Conservation (phyloP, 352 stramenopile genomes). For the Bremia lactucae region DNA sequence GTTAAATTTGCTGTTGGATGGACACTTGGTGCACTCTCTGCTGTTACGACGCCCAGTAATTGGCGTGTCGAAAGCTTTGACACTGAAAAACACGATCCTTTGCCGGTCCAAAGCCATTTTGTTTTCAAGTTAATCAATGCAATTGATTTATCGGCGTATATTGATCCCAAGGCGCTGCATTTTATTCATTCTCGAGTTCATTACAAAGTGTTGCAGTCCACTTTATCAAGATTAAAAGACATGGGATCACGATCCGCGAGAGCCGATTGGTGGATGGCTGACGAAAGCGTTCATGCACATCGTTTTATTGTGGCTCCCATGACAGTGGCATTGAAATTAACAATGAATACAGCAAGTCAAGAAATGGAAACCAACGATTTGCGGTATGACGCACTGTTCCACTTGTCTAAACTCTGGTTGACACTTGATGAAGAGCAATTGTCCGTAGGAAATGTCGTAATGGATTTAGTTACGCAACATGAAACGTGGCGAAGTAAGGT, state of each 20-base stretch:
- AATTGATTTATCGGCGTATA: conserved; percentile 77
- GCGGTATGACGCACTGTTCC: conserved; percentile 66
- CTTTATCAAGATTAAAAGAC: conserved; percentile 63
- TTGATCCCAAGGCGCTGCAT: conserved; percentile 76
- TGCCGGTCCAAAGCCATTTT: conserved; percentile 37
- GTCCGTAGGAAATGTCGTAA: conserved; percentile 59
- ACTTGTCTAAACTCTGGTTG: conserved; percentile 66
- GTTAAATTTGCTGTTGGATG: conserved; percentile 70
- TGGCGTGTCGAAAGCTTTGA: conserved; percentile 74
- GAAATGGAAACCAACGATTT: conserved; percentile 62
- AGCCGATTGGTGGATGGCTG: conserved; percentile 66
- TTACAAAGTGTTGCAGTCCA: conserved; percentile 63
- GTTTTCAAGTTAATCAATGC: conserved; percentile 85
- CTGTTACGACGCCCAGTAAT: conserved; percentile 76
- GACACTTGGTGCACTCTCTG: conserved; percentile 72
- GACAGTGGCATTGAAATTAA: conserved; percentile 75
- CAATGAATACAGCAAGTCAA: conserved; percentile 77
- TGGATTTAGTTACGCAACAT: conserved; percentile 61
- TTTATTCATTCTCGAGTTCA: conserved; percentile 83
- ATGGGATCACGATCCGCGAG: conserved; percentile 59
- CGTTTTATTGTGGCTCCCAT: conserved; percentile 79
- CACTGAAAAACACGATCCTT: conserved; percentile 21
- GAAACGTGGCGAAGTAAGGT: conserved; percentile 67
- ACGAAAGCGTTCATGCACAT: conserved; percentile 61
- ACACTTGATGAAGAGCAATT: conserved; percentile 80